Evolutionary conservation across 2,329 filamentous ascomycete genomes (phyloP).

Genomic region (Pseudocercospora cruenta): DNA sequence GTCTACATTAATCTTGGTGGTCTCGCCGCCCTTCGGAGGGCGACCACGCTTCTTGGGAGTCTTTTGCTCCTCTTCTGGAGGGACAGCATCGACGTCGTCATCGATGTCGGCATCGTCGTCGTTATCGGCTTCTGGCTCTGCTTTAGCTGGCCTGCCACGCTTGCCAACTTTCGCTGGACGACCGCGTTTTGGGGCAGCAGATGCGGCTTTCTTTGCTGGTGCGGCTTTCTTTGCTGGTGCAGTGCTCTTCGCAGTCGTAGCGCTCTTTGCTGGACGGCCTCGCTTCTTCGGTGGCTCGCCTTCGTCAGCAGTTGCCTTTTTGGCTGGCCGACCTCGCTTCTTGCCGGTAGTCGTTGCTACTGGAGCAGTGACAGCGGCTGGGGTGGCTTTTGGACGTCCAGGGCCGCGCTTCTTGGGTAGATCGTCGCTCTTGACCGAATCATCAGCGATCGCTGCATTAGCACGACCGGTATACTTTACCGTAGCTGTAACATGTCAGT

Average conservation of each 20-base stretch:
- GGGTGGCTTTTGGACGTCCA: slow-evolving; percentile 4
- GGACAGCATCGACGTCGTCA: slow-evolving; percentile 4
- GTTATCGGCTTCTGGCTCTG: not conserved
- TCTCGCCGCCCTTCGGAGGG: slow-evolving; percentile 36
- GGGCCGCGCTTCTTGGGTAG: not conserved
- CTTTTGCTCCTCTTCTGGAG: slow-evolving; percentile 16
- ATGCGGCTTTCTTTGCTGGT: slow-evolving; percentile 19
- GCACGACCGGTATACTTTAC: not conserved
- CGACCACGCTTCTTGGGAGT: slow-evolving; percentile 35
- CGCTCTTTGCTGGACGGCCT: slow-evolving; percentile 29
- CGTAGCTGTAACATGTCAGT: slow-evolving; percentile 1
- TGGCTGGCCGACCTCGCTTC: slow-evolving; percentile 19
- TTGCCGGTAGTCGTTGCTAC: slow-evolving; percentile 4
- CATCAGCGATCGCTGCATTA: not conserved
- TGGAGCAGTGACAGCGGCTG: slow-evolving; percentile 15
- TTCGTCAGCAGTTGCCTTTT: slow-evolving; percentile 17
- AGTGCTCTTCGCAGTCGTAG: slow-evolving; percentile 14
- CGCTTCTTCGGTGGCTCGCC: slow-evolving; percentile 36
- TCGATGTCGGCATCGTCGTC: not conserved
- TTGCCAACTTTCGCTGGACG: slow-evolving; percentile 24
- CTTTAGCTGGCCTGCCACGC: slow-evolving; percentile 25
- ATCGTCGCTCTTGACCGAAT: not conserved
- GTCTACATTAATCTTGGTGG: slow-evolving; percentile 35
- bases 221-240: not conserved
- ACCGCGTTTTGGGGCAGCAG: slow-evolving; percentile 23